These are phyloP conservation scores for Fusarium pseudoanthophilum DNA, from an alignment of 2,329 filamentous ascomycete genomes.

Conservation along the genomic window DNA sequence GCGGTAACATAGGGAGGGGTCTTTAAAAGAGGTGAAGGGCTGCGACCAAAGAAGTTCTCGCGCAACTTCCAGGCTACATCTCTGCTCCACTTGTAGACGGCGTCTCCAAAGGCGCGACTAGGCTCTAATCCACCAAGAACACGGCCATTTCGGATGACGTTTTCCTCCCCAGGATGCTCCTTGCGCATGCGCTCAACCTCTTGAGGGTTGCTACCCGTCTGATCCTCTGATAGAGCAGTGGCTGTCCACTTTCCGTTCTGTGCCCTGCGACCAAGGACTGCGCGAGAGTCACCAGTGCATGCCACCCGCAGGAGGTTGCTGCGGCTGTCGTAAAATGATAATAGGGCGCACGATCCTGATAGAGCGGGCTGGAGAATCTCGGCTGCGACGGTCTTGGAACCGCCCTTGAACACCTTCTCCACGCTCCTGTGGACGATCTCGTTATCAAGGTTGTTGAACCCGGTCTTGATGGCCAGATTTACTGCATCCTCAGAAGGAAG, in stretches of 20 bases:
- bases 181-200: conserved; percentile 85
- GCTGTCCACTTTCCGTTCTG: conserved; percentile 90
- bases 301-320: conserved; percentile 92
- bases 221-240: conserved; percentile 88
- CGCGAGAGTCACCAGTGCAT: conserved; percentile 95
- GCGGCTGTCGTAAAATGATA: conserved; percentile 94
- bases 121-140: conserved; percentile 93
- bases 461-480: conserved; percentile 90
- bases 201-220: conserved; percentile 88
- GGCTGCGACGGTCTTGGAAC: conserved; percentile 89
- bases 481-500: conserved; percentile 82
- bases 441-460: conserved; percentile 87
- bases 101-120: conserved; percentile 93
- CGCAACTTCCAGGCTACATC: conserved; percentile 87
- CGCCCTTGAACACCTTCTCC: conserved; percentile 87
- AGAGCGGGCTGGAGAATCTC: conserved; percentile 92
- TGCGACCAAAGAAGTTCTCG: conserved; percentile 86
- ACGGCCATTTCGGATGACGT: conserved; percentile 88
- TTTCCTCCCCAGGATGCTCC: conserved; percentile 88
- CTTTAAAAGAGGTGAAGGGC: conserved; percentile 79
- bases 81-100: conserved; percentile 93
- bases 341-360: conserved; percentile 94
- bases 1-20: conserved; percentile 98
- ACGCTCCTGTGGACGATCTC: conserved; percentile 96
- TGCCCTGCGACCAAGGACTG: conserved; percentile 85